Base-by-base conservation (phyloP, 2,329 filamentous ascomycete genomes). In the Aspergillus sp. region DNA sequence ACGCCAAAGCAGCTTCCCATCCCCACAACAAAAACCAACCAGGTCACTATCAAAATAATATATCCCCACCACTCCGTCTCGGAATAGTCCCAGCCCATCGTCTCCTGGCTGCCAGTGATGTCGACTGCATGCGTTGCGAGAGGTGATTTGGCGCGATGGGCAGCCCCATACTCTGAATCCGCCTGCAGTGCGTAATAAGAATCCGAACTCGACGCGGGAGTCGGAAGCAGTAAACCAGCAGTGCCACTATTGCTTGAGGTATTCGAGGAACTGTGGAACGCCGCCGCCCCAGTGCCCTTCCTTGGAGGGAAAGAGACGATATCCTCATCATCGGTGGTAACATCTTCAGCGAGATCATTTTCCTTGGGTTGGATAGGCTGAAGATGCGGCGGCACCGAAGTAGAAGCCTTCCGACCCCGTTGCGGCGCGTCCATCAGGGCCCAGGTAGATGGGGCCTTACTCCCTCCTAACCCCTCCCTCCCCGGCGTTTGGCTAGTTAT, bases 31-130 rank as follows among this genome's bases (percentile, higher is more conserved):
- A 99, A 98, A 24, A 97, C 92, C 45, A 96, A 79, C 95, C 96
- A 99, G 0, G 96, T 99, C 47, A 91, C 88, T 41, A 90, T 79
- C 33, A 99, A 80, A 48, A 99, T 89, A 7, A 96, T 88, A 91
- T 93, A 99, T 0, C 95, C 95, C 93, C 95, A 99, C 87, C 91
- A 96, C 68, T 95, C 93, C 0, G 95, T 99, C 77, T 97, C 93
- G 43, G 88, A 86, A 70, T 98, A 97, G 75, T 96, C 91, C 88
- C 91, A 95, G 59, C 61, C 60, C 39, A 67, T 81, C 74, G 37
- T 21, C 14, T 58, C 82, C 75, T 58, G 80, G 75, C 54, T 80
- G 55, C 56, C 69, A 46, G 65, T 68, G 53, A 70, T 69, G 45
- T 71, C 69, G 7, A 65, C 66, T 14, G 62, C 61, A 64, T 64